A percentile compares a stretch with the other conserved stretches of the same genome.
Conservation (phyloP, 2,329 filamentous ascomycete genomes). For the Hypoxylon sp. region DNA sequence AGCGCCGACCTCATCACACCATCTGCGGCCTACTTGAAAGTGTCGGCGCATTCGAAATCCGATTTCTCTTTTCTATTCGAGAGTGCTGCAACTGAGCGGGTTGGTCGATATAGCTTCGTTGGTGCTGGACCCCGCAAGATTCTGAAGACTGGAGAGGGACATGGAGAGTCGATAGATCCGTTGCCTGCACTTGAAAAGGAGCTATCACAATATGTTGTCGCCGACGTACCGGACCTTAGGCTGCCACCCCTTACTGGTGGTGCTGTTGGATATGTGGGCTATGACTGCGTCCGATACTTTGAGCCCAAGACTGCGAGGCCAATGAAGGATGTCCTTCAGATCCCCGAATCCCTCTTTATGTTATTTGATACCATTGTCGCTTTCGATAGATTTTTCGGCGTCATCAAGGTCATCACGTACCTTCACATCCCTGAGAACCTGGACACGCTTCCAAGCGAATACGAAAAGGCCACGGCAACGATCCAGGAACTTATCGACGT, state of each 20-base stretch:
- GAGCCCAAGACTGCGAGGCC: constrained; percentile 94
- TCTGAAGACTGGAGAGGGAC: constrained; percentile 85
- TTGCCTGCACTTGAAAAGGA: constrained; percentile 84
- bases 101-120: constrained; percentile 95
- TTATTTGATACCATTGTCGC: constrained; percentile 93
- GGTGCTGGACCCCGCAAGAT: constrained; percentile 83
- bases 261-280: constrained; percentile 95
- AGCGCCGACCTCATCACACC: constrained; percentile 93
- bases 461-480: constrained; percentile 70
- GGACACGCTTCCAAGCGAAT: constrained; percentile 69
- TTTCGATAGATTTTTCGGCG: constrained; percentile 93
- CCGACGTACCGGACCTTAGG: constrained; percentile 80
- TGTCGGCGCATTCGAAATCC: constrained; percentile 77
- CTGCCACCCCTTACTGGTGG: constrained; percentile 90
- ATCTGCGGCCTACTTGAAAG: constrained; percentile 92
- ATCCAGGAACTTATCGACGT: constrained; percentile 75
- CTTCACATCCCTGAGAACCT: constrained; percentile 71
- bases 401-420: constrained; percentile 94
- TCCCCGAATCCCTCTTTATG: constrained; percentile 97
- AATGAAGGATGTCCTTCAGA: constrained; percentile 85
- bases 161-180: constrained; percentile 85
- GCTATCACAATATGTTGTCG: constrained; percentile 79
- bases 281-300: constrained; percentile 97
- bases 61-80: constrained; percentile 94
- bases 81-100: constrained; percentile 91